Base-by-base conservation (phyloP, 2,329 filamentous ascomycete species). In the Colletotrichum agaves region DNA sequence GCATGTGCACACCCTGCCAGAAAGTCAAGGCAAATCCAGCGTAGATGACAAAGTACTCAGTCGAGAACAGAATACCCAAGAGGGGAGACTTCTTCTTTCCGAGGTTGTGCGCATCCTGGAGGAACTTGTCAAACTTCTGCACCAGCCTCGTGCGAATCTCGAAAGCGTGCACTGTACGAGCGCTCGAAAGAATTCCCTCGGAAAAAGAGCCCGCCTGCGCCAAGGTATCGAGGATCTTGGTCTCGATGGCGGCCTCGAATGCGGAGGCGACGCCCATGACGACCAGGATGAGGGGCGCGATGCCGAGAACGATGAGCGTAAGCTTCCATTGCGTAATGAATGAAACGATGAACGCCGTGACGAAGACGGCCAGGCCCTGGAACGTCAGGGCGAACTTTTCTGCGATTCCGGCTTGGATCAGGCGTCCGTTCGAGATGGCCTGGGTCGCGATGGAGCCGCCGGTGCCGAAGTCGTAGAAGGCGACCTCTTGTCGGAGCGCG, bases 401-500 rank as follows among this genome's bases (percentile, higher is more conserved):
- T 1, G 78, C 69, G 27, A 81, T 81, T 41, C 81, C 81, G 15
- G 73, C 73, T 52, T 81, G 79, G 46, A 83, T 78, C 39, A 80
- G 74, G 13, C 79, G 78, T n/a, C 80, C 80, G 61, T 81, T 84
- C 0, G 81, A 82, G 1, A 82, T 83, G 35, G 81, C 79, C 61
- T 81, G 77, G 6, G 77, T 78, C 2, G 82, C 74, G 37, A 81
- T 77, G 31, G 82, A 83, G 13, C 82, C 83, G 31, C 78, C 77
- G 3, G 73, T 72, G 33, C 77, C 77, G 52, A 76, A 74, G 70
- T 87, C 84, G 67, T 84, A 87, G 71, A 81, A 83, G 57, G 81
- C 79, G 27, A 86, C 79, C 57, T 85, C 83, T 69, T 87, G 83
- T 7, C 83, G 77, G 15, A 89, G 77, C 1, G 85, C 80, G 37